Conservation (phyloP, 352 stramenopile genomes). For the Pythium chondricola region DNA sequence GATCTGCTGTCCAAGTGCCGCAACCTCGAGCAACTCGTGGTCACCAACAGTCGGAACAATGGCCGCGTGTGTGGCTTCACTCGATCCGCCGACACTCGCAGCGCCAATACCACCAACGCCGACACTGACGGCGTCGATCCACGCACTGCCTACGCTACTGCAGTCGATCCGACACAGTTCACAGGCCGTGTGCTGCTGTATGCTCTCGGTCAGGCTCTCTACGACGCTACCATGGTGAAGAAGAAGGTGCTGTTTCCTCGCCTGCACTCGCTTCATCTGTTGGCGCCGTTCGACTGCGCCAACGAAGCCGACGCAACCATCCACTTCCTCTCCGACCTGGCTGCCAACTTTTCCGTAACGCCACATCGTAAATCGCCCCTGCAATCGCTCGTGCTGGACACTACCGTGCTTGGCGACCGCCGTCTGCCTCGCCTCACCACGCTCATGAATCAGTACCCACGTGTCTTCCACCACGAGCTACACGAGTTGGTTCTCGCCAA, state of each 20-base stretch:
- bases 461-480: conserved; percentile 26
- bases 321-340: conserved; percentile 28
- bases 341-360: background rate
- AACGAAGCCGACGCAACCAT: conserved; percentile 46
- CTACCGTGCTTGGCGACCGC: conserved; percentile 50
- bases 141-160: conserved; percentile 6
- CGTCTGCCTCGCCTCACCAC: conserved; percentile 29
- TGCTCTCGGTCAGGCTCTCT: conserved; percentile 30
- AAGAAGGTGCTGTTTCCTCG: conserved; percentile 27
- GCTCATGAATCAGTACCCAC: conserved; percentile 19
- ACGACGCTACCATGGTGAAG: too few species aligned
- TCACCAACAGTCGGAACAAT: conserved; percentile 43
- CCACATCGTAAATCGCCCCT: conserved; percentile 7
- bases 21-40: conserved; percentile 33
- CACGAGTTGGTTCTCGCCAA: conserved; percentile 35
- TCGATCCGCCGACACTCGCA: conserved; percentile 4
- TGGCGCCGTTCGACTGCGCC: conserved; percentile 55
- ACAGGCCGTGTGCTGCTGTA: conserved; percentile 35
- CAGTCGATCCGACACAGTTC: conserved; percentile 19
- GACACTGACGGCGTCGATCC: background rate
- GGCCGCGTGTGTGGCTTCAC: conserved; percentile 27
- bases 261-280: conserved; percentile 35
- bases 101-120: background rate
- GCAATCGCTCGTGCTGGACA: conserved; percentile 42
- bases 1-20: conserved; percentile 31